phyloP scores from a whole-genome alignment of 768 basidiomycete species.

The Fistulinella prunicolor region DNA sequence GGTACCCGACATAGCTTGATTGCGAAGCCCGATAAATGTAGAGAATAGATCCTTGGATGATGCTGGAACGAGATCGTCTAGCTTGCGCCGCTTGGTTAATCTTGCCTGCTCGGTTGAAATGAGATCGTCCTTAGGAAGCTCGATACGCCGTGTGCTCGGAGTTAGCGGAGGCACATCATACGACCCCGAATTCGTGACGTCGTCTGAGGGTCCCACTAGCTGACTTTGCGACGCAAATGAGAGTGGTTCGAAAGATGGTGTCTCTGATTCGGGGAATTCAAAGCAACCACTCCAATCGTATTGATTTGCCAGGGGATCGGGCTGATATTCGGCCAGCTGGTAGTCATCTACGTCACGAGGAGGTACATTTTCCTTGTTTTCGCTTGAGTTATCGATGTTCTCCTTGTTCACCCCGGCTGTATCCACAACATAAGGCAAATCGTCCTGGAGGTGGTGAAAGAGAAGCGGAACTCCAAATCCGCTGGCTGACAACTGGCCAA shows the following conservation, averaged over 20 bases:
- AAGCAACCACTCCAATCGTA: constrained; percentile 25
- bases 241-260: constrained; percentile 24
- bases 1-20: constrained; percentile 8
- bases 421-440: background rate
- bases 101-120: constrained; percentile 3
- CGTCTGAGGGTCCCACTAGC: background rate
- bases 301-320: background rate
- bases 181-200: constrained; percentile 1
- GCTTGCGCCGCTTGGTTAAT: constrained; percentile 22
- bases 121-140: background rate
- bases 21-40: constrained; percentile 26
- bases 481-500: constrained; percentile 2
- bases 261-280: constrained; percentile 19
- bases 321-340: background rate
- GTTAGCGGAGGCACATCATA: constrained; percentile 6
- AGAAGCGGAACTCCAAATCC: constrained; percentile 4
- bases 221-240: constrained; percentile 23
- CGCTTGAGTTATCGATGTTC: constrained; percentile 4
- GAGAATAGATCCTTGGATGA: constrained; percentile 27
- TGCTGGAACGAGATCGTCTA: constrained; percentile 22
- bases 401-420: constrained; percentile 12
- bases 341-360: constrained; percentile 2
- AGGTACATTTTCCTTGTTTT: constrained; percentile 19
- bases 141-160: background rate
- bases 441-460: constrained; percentile 9